phyloP scores from a whole-genome alignment of 768 basidiomycete genomes.

The Austroboletus festivus region DNA sequence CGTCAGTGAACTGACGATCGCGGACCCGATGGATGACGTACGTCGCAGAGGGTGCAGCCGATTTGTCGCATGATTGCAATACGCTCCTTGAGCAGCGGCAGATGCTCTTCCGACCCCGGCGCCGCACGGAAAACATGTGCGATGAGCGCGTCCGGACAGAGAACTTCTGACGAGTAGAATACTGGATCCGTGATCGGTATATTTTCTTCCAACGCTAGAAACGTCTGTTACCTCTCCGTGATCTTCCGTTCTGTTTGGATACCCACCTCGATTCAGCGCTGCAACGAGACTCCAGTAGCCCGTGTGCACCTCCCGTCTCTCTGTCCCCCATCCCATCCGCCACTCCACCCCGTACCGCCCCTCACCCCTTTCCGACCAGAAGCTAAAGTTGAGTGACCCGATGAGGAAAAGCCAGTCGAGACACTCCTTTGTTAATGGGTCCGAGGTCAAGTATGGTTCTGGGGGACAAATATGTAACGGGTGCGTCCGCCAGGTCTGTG shows the following conservation, averaged over 20 bases:
- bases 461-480: constrained; percentile 69
- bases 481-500: constrained; percentile 72
- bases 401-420: constrained; percentile 89
- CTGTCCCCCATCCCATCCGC: constrained; percentile 62
- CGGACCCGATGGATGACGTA: constrained; percentile 35
- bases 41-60: constrained; percentile 66
- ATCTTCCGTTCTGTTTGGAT: not conserved
- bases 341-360: constrained; percentile 79
- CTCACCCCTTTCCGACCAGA: constrained; percentile 68
- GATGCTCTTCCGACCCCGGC: constrained; percentile 51
- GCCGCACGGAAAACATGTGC: constrained; percentile 66
- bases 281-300: constrained; percentile 90
- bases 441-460: constrained; percentile 52
- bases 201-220: constrained; percentile 71
- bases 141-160: constrained; percentile 70
- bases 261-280: constrained; percentile 72
- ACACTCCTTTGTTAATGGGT: constrained; percentile 53
- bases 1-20: constrained; percentile 6
- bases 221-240: constrained; percentile 30
- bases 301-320: constrained; percentile 55
- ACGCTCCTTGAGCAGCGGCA: constrained; percentile 71
- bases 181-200: constrained; percentile 76
- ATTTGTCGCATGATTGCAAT: constrained; percentile 77
- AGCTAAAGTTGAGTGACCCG: constrained; percentile 82
- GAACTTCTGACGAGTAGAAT: constrained; percentile 70